Evolutionary conservation across 176 grass and related monocot species (phyloP).

Genomic region (Oryza meyeriana): DNA sequence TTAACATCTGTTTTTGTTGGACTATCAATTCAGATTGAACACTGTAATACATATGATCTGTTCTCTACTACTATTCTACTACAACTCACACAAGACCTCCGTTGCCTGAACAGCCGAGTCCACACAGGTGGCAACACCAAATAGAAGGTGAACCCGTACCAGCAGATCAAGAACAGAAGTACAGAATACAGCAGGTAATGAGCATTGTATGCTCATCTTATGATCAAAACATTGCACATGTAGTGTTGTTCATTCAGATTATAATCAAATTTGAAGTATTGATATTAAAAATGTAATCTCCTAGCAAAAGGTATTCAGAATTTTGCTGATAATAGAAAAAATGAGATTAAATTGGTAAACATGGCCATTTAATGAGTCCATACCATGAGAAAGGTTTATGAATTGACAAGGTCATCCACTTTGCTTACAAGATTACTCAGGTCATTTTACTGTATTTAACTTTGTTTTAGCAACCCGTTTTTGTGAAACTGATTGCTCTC

Average conservation of each 20-base stretch:
- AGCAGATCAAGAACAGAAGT: neutral
- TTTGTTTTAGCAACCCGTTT: conserved; percentile 5
- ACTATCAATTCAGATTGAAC: neutral
- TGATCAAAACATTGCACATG: neutral
- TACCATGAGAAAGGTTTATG: neutral
- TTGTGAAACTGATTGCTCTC: neutral
- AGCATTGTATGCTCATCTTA: neutral
- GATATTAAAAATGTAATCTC: conserved; percentile 8
- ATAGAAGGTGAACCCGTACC: neutral
- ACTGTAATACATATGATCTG: neutral
- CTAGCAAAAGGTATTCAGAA: conserved; percentile 3
- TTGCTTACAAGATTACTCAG: conserved; percentile 4
- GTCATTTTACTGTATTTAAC: neutral
- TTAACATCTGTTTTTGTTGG: neutral
- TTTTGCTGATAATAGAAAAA: neutral
- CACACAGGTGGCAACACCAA: neutral
- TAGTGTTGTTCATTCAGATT: neutral
- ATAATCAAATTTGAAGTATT: neutral
- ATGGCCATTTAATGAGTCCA: neutral
- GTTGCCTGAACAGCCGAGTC: neutral
- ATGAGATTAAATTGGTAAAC: neutral
- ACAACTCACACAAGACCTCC: neutral
- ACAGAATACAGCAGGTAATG: neutral
- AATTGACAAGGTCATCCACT: neutral
- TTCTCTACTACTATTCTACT: neutral